Conservation (phyloP, 2,329 filamentous ascomycete species). For the Emmonsia crescens region DNA sequence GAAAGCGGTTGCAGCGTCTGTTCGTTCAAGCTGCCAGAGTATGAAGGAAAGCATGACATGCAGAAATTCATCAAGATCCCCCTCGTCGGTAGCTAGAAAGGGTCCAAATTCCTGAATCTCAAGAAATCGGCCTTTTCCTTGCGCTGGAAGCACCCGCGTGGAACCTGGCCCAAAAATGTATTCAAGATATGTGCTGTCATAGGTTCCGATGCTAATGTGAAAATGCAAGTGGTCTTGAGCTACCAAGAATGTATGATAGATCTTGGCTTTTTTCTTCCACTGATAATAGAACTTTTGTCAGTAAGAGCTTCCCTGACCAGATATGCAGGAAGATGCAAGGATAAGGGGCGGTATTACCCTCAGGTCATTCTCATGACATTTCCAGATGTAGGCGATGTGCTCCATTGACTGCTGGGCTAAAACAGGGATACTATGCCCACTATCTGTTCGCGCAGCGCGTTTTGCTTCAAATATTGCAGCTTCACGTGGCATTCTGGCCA, state of each 20-base stretch:
- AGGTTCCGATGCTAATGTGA: slow-evolving; percentile 11
- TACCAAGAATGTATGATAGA: slow-evolving; percentile 11
- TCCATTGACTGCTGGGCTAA: slow-evolving; percentile 12
- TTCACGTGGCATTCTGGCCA: slow-evolving; percentile 5
- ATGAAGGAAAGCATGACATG: too few relatives aligned
- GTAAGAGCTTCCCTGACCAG: slow-evolving; percentile 2
- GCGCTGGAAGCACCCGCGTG: not conserved
- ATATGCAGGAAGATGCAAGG: not conserved
- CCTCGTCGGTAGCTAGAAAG: not conserved
- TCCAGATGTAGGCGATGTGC: slow-evolving; percentile 12
- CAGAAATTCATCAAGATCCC: not conserved
- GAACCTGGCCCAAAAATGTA: slow-evolving; percentile 9
- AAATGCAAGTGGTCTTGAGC: slow-evolving; percentile 8
- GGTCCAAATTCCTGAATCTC: slow-evolving; percentile 11
- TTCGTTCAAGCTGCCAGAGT: too few relatives aligned
- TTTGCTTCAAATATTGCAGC: slow-evolving; percentile 11
- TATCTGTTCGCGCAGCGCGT: not conserved
- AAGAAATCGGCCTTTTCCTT: slow-evolving; percentile 4
- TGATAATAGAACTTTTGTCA: slow-evolving; percentile 5
- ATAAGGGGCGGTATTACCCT: slow-evolving; percentile 4
- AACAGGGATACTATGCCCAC: slow-evolving; percentile 3
- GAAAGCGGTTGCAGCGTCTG: too few relatives aligned
- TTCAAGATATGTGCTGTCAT: slow-evolving; percentile 9
- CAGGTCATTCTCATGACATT: slow-evolving; percentile 7
- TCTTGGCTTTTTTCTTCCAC: slow-evolving; percentile 1